Evolutionary conservation across 2,329 filamentous ascomycete species (phyloP).

Genomic region (Pseudocercospora eumusae): DNA sequence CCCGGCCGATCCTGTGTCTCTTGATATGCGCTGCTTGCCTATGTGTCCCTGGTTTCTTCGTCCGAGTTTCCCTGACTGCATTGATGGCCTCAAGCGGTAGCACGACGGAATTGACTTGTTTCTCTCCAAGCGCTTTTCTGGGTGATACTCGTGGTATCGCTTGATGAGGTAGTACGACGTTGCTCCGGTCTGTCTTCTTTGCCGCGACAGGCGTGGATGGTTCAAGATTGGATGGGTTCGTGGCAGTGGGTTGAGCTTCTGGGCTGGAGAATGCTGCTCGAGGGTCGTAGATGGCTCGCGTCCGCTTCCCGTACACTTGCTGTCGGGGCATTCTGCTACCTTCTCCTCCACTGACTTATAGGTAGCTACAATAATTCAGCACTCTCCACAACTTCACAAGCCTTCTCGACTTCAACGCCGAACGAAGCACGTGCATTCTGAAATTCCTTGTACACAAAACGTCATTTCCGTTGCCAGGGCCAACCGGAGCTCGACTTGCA

Average conservation of each 20-base stretch:
- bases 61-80: constrained; percentile 3
- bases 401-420: background rate
- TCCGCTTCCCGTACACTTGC: constrained; percentile 42
- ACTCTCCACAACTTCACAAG: background rate
- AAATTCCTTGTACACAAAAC: constrained; percentile 1
- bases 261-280: constrained; percentile 32
- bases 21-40: background rate
- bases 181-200: constrained; percentile 6
- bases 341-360: background rate
- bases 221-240: constrained; percentile 15
- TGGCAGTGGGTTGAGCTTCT: constrained; percentile 10
- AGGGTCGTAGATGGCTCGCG: constrained; percentile 34
- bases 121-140: constrained; percentile 29
- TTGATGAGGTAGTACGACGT: background rate
- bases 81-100: constrained; percentile 17
- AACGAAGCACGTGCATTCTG: background rate
- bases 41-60: constrained; percentile 14
- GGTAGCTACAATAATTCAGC: background rate
- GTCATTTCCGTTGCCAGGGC: constrained; percentile 4
- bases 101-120: constrained; percentile 29
- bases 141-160: constrained; percentile 9
- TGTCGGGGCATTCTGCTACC: constrained; percentile 1
- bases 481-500: background rate
- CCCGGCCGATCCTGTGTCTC: constrained; percentile 11
- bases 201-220: constrained; percentile 10